These are phyloP conservation scores for Teunomyces barrocoloradensis DNA, from an alignment of 805 yeast genomes.

Conservation along the genomic window DNA sequence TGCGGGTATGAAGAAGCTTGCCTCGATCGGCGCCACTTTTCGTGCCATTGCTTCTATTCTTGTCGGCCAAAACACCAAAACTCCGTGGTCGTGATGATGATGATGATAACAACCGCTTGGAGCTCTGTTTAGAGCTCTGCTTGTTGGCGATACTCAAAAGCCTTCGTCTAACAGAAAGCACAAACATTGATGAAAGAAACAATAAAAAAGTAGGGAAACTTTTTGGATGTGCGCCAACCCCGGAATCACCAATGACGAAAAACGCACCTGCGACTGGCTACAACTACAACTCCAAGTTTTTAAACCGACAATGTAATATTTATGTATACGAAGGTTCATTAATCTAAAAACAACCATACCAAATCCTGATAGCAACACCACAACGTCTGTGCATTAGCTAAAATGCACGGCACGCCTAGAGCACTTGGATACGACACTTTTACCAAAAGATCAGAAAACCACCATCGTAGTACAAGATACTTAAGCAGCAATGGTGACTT, in stretches of 20 bases:
- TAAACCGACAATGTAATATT: constrained; percentile 13
- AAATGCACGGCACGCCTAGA: constrained; percentile 62
- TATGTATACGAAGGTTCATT: constrained; percentile 3
- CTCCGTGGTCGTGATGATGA: constrained; percentile 10
- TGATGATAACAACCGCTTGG: constrained; percentile 15
- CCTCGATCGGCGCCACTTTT: background rate
- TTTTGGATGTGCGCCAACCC: constrained; percentile 1
- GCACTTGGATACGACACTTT: constrained; percentile 39
- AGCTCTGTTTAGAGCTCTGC: constrained; percentile 17
- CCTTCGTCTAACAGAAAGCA: constrained; percentile 20
- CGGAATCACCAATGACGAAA: background rate
- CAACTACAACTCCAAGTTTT: constrained; percentile 3
- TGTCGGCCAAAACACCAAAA: background rate
- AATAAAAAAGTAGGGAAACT: background rate
- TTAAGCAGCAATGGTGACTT: constrained; percentile 86
- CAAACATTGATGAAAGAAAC: constrained; percentile 12
- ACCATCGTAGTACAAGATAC: constrained; percentile 11
- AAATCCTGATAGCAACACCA: constrained; percentile 62
- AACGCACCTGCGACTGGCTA: background rate
- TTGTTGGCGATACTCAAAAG: constrained; percentile 14
- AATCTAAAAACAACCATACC: constrained; percentile 19
- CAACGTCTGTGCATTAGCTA: constrained; percentile 48
- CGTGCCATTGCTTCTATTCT: background rate
- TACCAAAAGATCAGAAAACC: constrained; percentile 2
- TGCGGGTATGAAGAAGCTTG: constrained; percentile 20